Base-by-base conservation (phyloP, 2,329 filamentous ascomycete species). In the Leptographium lundbergii region DNA sequence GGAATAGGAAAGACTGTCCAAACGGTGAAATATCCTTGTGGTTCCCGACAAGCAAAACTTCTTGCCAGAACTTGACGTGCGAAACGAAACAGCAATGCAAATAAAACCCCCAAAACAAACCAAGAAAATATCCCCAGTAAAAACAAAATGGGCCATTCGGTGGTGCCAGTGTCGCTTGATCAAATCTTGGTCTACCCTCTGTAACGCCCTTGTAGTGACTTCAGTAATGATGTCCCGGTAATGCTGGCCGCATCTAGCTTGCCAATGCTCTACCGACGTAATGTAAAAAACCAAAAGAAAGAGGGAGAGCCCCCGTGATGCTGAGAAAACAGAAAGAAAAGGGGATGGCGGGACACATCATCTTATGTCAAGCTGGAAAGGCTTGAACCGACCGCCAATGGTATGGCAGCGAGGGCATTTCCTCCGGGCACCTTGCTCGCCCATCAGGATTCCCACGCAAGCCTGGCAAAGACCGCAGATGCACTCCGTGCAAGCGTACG, bases 401-500 rank as follows among this genome's bases (percentile, higher is more conserved):
- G 86, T 89, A 59, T 85, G 86, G 69, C 89, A 94, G 64, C 85
- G 80, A 60, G 89, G 88, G 73, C 89, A 94, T 69, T 88, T 88
- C 67, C 86, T 81, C 62, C 87, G 75, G 14, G 87, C 87, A 56
- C 87, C 84, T 69, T 90, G 86, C 69, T 90, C 87, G 65, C 81
- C 82, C 72, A 89, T 85, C 59, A 92, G 77, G 39, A 89, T 83
- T 67, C 91, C 87, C 60, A 96, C 90, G 67, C 92, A 97, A 61
- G 90, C 84, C 63, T 86, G 84, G 71, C 94, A 97, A 56, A 97
- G 81, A 19, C 91, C 92, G 69, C 90, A 95, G 63, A 97, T 95
- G 71, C 94, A 97, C 71, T 96, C 91, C 1, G 91, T 96, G 71
- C 92, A 97, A 25, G 92, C 92, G 68, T 91, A 96, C 39, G 89